phyloP scores from a whole-genome alignment of 2,329 filamentous ascomycete species.

The Hypomyces perniciosus region DNA sequence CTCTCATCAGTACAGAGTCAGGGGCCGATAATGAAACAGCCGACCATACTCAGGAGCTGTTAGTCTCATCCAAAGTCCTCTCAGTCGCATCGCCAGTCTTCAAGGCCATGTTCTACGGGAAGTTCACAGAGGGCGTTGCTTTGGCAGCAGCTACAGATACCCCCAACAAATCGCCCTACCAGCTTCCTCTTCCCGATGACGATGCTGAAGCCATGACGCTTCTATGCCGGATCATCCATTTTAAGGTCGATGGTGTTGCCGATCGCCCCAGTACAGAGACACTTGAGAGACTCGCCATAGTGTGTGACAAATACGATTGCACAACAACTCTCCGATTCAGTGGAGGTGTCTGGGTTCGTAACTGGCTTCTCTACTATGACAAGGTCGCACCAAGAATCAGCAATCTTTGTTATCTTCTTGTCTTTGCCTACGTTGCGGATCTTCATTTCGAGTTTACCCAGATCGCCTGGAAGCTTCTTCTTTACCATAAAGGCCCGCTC shows the following conservation, averaged over 20 bases:
- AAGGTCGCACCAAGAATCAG: not conserved
- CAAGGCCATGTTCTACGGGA: not conserved
- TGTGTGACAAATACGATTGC: not conserved
- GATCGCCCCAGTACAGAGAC: not conserved
- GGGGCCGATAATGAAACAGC: not conserved
- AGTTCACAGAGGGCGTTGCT: no score
- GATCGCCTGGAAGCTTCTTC: not conserved
- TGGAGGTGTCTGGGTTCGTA: not conserved
- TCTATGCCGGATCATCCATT: not conserved
- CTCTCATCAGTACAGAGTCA: not conserved
- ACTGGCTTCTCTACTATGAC: not conserved
- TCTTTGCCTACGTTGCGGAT: not conserved
- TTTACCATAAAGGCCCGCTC: not conserved
- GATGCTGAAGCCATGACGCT: not conserved
- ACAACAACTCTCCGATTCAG: not conserved
- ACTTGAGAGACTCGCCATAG: not conserved
- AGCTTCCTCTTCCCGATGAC: not conserved
- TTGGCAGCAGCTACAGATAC: not conserved
- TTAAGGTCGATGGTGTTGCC: not conserved
- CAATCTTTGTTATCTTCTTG: not conserved
- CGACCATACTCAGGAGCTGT: not conserved
- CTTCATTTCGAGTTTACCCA: not conserved
- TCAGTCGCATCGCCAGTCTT: not conserved
- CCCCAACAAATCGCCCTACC: not conserved
- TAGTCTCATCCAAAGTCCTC: not conserved